Evolutionary conservation across 768 basidiomycete species (phyloP).

Genomic region (Trametes elegans): DNA sequence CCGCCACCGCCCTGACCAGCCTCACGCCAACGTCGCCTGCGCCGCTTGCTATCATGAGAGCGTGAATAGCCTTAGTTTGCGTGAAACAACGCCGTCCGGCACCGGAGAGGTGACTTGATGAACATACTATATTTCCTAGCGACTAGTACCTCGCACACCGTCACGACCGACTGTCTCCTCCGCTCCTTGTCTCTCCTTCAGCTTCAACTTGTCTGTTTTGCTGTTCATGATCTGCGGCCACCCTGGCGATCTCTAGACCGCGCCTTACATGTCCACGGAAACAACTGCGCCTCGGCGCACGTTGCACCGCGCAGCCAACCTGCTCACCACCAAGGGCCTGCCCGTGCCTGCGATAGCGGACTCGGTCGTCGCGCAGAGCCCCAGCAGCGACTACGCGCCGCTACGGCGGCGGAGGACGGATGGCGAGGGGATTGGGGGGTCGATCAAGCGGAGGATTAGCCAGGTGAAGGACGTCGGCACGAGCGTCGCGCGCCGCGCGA

Average conservation of each 20-base stretch:
- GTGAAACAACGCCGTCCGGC: neutral
- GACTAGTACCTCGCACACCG: neutral
- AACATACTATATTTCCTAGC: neutral
- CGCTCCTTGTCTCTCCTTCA: neutral
- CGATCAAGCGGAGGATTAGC: slow-evolving; percentile 19
- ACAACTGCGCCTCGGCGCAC: neutral
- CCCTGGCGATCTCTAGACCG: neutral
- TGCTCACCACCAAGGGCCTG: slow-evolving; percentile 18
- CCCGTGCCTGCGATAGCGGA: slow-evolving; percentile 18
- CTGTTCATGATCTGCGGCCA: neutral
- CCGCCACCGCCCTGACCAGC: neutral
- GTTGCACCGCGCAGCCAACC: slow-evolving; percentile 10
- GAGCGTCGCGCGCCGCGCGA: slow-evolving; percentile 16
- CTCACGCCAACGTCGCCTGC: neutral
- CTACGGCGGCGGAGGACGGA: slow-evolving; percentile 12
- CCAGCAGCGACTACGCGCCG: neutral
- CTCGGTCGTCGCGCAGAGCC: neutral
- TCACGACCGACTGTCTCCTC: neutral
- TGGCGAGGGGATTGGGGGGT: slow-evolving; percentile 17
- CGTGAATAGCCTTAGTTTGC: slow-evolving; percentile 1
- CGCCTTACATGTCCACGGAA: slow-evolving; percentile 6
- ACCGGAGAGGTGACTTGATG: neutral
- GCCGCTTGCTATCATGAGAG: slow-evolving; percentile 5
- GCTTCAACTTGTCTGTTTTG: neutral
- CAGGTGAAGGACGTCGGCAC: slow-evolving; percentile 21